These are phyloP conservation scores for Coemansia sp. DNA, from an alignment of 192 early-diverging fungal species.

Conservation along the genomic window DNA sequence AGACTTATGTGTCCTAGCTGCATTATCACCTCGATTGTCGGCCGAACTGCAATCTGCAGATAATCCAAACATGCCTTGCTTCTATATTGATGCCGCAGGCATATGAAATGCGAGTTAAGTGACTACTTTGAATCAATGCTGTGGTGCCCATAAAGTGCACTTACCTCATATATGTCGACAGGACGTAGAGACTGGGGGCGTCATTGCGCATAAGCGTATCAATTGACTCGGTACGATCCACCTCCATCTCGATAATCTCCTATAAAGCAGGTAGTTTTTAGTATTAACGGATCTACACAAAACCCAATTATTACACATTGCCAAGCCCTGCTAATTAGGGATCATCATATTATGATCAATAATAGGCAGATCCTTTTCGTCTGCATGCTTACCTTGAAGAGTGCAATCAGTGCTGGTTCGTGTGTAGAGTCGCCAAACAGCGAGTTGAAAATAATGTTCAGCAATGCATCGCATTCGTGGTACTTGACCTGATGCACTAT, in stretches of 20 bases:
- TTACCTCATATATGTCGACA: slow-evolving; percentile 35
- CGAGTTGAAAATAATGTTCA: slow-evolving; percentile 39
- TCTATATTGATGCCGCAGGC: slow-evolving; percentile 4
- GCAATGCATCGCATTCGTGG: slow-evolving; percentile 42
- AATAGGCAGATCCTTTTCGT: no score
- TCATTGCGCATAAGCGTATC: slow-evolving; percentile 51
- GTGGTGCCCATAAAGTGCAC: neutral
- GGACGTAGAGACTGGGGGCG: slow-evolving; percentile 45
- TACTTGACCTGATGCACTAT: slow-evolving; percentile 33
- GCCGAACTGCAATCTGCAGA: slow-evolving; percentile 33
- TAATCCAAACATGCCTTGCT: slow-evolving; percentile 33
- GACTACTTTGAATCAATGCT: neutral
- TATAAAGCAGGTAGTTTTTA: no score
- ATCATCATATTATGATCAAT: no score
- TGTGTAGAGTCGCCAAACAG: slow-evolving; percentile 24
- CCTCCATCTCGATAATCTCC: slow-evolving; percentile 41
- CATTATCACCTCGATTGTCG: slow-evolving; percentile 36
- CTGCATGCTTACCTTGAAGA: slow-evolving; percentile 48
- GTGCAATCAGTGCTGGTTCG: slow-evolving; percentile 24
- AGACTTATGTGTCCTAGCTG: slow-evolving; percentile 33
- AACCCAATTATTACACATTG: no score
- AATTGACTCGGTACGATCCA: slow-evolving; percentile 40
- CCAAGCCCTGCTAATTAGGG: no score
- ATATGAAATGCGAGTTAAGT: no score
- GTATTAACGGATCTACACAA: no score